phyloP scores from a whole-genome alignment of 2,329 filamentous ascomycete species.

The Aspergillus latus region DNA sequence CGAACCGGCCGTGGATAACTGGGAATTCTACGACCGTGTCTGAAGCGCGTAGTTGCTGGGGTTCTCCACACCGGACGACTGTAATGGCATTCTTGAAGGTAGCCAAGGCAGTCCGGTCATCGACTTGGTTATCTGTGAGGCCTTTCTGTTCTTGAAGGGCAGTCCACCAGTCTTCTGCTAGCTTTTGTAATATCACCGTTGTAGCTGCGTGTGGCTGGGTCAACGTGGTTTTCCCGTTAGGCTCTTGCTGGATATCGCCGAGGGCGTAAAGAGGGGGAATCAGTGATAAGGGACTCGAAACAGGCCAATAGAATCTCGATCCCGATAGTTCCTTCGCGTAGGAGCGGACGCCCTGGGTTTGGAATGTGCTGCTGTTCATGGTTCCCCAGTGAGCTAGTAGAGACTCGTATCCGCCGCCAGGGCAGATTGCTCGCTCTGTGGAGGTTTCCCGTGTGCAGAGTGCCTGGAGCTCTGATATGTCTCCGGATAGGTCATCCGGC shows the following conservation, averaged over 20 bases:
- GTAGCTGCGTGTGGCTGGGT: slow-evolving; percentile 8
- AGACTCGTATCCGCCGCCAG: slow-evolving; percentile 4
- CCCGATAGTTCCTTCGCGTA: slow-evolving; percentile 12
- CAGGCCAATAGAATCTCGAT: slow-evolving; percentile 9
- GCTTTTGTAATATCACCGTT: not conserved
- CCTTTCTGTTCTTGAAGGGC: slow-evolving; percentile 1
- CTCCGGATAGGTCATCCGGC: not conserved
- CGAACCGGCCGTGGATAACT: not conserved
- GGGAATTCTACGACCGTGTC: not conserved
- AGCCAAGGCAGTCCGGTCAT: slow-evolving; percentile 9
- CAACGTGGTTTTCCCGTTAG: slow-evolving; percentile 5
- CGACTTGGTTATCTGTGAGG: slow-evolving; percentile 4
- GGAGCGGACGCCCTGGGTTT: slow-evolving; percentile 5
- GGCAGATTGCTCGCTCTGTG: not conserved
- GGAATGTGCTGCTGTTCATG: slow-evolving; percentile 7
- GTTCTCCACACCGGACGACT: slow-evolving; percentile 1
- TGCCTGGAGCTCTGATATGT: not conserved
- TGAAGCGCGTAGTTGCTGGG: not conserved
- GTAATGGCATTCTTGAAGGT: slow-evolving; percentile 12
- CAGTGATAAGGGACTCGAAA: slow-evolving; percentile 7
- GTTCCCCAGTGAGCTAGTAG: slow-evolving; percentile 10
- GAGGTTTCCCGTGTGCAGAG: not conserved
- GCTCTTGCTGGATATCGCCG: slow-evolving; percentile 2
- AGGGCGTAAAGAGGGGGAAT: slow-evolving; percentile 7
- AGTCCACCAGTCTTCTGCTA: slow-evolving; percentile 10